phyloP scores from a whole-genome alignment of 768 basidiomycete genomes.

The Epithele typhae region DNA sequence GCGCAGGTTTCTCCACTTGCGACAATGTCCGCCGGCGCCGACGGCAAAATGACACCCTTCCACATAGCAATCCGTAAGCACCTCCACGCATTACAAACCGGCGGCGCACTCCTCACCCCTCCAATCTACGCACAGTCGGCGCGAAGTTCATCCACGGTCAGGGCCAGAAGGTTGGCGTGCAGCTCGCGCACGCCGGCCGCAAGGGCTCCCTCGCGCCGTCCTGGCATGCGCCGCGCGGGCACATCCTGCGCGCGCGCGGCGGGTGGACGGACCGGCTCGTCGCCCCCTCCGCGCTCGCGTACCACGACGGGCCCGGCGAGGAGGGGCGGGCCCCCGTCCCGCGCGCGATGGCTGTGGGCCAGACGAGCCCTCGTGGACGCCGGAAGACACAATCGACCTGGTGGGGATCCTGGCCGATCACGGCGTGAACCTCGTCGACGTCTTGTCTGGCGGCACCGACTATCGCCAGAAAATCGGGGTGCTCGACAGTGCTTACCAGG shows the following conservation, averaged over 20 bases:
- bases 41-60: constrained; percentile 52
- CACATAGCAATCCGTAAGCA: constrained; percentile 44
- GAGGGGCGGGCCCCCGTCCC: constrained; percentile 52
- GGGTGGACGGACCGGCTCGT: constrained; percentile 28
- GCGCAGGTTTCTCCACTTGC: constrained; percentile 49
- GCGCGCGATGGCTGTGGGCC: constrained; percentile 50
- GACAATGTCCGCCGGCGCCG: constrained; percentile 55
- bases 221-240: constrained; percentile 45
- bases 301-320: constrained; percentile 28
- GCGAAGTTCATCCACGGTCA: constrained; percentile 50
- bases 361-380: constrained; percentile 58
- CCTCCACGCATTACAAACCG: too few relatives aligned
- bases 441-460: constrained; percentile 60
- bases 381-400: constrained; percentile 61
- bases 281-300: constrained; percentile 35
- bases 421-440: constrained; percentile 72
- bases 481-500: constrained; percentile 26
- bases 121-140: constrained; percentile 39
- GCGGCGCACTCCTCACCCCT: too few relatives aligned
- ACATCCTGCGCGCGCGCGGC: constrained; percentile 29
- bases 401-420: constrained; percentile 52
- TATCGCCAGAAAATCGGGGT: constrained; percentile 36
- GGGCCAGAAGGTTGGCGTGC: constrained; percentile 63
- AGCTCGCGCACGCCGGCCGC: constrained; percentile 70
- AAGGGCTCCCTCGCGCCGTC: constrained; percentile 61